Evolutionary conservation across 2,329 filamentous ascomycete species (phyloP).

Genomic region (Tympanopsis confertula): DNA sequence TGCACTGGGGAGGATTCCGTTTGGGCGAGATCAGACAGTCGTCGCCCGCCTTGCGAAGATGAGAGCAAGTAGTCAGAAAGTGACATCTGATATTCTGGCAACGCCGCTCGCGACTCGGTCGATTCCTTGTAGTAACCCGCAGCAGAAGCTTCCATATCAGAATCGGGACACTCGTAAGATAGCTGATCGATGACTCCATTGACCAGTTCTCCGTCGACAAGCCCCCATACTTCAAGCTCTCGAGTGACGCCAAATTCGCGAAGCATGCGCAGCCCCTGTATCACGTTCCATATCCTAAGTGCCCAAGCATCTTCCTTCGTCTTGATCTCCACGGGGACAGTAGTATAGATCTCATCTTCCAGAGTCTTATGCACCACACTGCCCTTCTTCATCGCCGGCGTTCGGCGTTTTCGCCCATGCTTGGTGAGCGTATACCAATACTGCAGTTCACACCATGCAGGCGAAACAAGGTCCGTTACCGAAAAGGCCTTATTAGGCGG

Average conservation of each 20-base stretch:
- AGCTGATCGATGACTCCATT: conserved; percentile 63
- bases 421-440: conserved; percentile 58
- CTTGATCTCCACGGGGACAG: conserved; percentile 44
- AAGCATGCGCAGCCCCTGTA: conserved; percentile 50
- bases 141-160: conserved; percentile 30
- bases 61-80: background rate
- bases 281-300: conserved; percentile 59
- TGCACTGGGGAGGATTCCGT: background rate
- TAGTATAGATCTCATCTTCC: conserved; percentile 56
- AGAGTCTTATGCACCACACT: conserved; percentile 52
- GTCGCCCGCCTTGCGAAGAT: background rate
- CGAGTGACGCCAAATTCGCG: conserved; percentile 37
- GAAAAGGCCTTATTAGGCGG: conserved; percentile 53
- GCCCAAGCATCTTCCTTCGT: conserved; percentile 58
- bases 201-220: conserved; percentile 53
- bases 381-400: conserved; percentile 56
- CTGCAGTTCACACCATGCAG: conserved; percentile 65
- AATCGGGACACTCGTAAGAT: conserved; percentile 49
- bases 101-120: background rate
- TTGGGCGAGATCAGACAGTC: background rate
- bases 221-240: conserved; percentile 52
- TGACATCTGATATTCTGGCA: conserved; percentile 1
- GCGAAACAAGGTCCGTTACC: conserved; percentile 59
- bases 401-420: conserved; percentile 50
- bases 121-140: background rate